These are phyloP conservation scores for Dipteronia sinensis DNA, from an alignment of 345 rosid genomes.

Conservation along the genomic window DNA sequence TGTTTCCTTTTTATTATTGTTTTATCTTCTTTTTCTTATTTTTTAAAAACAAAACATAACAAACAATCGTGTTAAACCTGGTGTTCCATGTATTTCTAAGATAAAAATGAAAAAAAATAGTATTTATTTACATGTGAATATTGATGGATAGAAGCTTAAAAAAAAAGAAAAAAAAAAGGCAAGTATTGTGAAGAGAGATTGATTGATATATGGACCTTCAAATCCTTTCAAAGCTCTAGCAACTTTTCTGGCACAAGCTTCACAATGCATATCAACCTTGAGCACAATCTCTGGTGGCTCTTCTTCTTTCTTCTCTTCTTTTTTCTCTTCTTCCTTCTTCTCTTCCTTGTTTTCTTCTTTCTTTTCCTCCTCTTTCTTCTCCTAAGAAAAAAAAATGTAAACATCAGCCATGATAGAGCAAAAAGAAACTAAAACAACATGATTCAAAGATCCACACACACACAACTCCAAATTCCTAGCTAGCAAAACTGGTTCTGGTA, in stretches of 20 bases:
- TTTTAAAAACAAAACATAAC: neutral
- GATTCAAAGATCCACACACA: neutral
- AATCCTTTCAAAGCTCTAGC: conserved; percentile 62
- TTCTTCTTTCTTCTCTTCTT: conserved; percentile 32
- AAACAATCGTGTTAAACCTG: neutral
- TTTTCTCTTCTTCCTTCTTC: conserved; percentile 24
- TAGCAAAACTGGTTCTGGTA: neutral
- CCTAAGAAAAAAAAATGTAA: conserved; percentile 16
- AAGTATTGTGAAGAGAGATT: neutral
- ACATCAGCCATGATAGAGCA: neutral
- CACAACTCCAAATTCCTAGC: neutral
- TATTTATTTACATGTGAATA: neutral
- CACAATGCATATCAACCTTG: conserved; percentile 82
- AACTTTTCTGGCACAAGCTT: conserved; percentile 79
- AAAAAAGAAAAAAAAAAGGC: neutral
- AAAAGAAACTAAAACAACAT: neutral
- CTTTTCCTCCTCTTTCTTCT: conserved; percentile 22
- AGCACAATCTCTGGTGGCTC: conserved; percentile 58
- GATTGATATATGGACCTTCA: conserved; percentile 42
- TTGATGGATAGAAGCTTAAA: neutral
- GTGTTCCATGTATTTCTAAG: neutral
- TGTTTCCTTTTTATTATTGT: neutral
- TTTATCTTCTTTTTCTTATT: neutral
- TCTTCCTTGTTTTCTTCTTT: conserved; percentile 21
- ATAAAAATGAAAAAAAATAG: too few species aligned